A percentile compares a stretch with the other conserved stretches of the same genome.
Conservation (phyloP, 805 yeast genomes). For the Lachancea cidri region DNA sequence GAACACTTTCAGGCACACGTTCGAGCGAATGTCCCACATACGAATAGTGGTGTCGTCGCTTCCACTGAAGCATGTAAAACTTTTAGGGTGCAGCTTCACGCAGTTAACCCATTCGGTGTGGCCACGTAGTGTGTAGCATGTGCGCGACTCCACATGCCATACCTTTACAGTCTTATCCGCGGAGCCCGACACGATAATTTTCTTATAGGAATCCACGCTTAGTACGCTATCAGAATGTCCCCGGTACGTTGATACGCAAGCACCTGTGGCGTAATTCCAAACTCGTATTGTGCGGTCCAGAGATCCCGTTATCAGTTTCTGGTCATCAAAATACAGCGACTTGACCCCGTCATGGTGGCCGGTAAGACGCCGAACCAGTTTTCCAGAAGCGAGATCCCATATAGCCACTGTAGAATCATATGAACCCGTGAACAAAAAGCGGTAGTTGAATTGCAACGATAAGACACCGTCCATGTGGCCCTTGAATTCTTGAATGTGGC, state of each 20-base stretch:
- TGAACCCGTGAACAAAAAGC: constrained; percentile 82
- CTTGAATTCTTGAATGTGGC: constrained; percentile 53
- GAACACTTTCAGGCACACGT: constrained; percentile 73
- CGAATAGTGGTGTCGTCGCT: constrained; percentile 89
- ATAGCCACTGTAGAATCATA: constrained; percentile 85
- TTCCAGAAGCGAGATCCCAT: constrained; percentile 87
- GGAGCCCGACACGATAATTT: constrained; percentile 85
- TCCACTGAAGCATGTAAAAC: constrained; percentile 77
- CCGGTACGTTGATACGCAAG: constrained; percentile 86
- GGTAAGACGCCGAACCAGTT: constrained; percentile 64
- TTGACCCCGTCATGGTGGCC: constrained; percentile 92
- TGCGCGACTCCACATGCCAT: constrained; percentile 93
- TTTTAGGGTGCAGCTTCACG: constrained; percentile 77
- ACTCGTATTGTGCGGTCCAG: constrained; percentile 87
- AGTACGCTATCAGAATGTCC: constrained; percentile 88
- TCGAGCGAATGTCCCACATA: constrained; percentile 88
- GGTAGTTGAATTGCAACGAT: constrained; percentile 77
- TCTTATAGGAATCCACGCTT: constrained; percentile 74
- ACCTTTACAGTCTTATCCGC: constrained; percentile 90
- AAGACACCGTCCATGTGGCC: constrained; percentile 91
- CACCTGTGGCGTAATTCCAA: constrained; percentile 94
- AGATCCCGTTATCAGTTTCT: constrained; percentile 87
- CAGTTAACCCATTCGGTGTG: constrained; percentile 90
- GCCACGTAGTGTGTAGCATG: constrained; percentile 89
- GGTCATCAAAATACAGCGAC: constrained; percentile 78